phyloP scores from a whole-genome alignment of 2,329 filamentous ascomycete genomes.

The Botryotinia calthae region DNA sequence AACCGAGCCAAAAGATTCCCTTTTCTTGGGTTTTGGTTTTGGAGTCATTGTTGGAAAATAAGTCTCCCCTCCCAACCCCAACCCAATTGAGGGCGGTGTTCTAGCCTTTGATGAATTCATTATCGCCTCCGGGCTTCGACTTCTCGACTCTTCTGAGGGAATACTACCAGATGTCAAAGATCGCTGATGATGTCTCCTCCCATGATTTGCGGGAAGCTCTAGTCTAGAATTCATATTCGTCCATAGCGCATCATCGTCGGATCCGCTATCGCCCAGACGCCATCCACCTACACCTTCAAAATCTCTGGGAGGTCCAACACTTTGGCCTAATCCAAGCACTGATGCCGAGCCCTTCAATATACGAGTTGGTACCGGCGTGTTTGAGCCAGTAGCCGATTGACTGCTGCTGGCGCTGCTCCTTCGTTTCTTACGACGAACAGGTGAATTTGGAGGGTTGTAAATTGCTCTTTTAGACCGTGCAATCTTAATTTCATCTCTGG shows the following conservation, averaged over 20 bases:
- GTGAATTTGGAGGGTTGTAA: slow-evolving; percentile 16
- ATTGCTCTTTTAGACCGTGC: slow-evolving; percentile 3
- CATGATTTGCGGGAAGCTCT: slow-evolving; percentile 48
- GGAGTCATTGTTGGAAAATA: slow-evolving; percentile 28
- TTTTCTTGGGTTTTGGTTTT: slow-evolving; percentile 26
- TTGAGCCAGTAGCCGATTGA: slow-evolving; percentile 27
- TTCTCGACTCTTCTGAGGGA: slow-evolving; percentile 25
- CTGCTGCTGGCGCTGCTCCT: slow-evolving; percentile 36
- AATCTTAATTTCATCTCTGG: slow-evolving; percentile 5
- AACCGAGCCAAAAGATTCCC: slow-evolving; percentile 22
- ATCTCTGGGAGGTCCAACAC: slow-evolving; percentile 52
- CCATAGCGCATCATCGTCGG: slow-evolving; percentile 45
- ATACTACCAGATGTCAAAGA: slow-evolving; percentile 37
- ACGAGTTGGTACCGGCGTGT: slow-evolving; percentile 33
- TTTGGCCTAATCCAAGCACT: slow-evolving; percentile 46
- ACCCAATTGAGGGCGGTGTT: slow-evolving; percentile 43
- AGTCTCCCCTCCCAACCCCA: slow-evolving; percentile 20
- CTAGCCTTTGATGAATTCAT: slow-evolving; percentile 50
- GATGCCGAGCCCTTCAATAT: slow-evolving; percentile 13
- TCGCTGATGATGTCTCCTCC: slow-evolving; percentile 46
- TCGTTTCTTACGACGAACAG: slow-evolving; percentile 24
- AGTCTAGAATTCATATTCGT: slow-evolving; percentile 52
- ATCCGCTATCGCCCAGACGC: slow-evolving; percentile 44
- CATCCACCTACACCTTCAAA: slow-evolving; percentile 61
- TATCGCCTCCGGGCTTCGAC: slow-evolving; percentile 37